Evolutionary conservation across 495 filamentous ascomycete species (phyloP).

Genomic region (Aspergillus steynii): DNA sequence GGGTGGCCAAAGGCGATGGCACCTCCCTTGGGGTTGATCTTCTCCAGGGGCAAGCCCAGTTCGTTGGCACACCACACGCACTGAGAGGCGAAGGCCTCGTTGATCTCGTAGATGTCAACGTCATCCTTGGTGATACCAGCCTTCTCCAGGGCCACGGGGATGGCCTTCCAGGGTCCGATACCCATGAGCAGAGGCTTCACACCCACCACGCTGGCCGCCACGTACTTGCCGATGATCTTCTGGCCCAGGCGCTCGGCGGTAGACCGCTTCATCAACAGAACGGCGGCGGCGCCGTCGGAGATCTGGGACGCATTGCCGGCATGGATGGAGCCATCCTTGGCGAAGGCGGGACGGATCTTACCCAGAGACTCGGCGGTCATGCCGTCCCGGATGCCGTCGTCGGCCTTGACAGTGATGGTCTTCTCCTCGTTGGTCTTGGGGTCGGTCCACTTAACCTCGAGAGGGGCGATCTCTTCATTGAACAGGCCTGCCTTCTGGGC

Average conservation of each 20-base stretch:
- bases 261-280: constrained; percentile 91
- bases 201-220: constrained; percentile 79
- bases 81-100: constrained; percentile 96
- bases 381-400: constrained; percentile 84
- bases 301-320: constrained; percentile 96
- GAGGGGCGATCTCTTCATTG: constrained; percentile 85
- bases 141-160: constrained; percentile 86
- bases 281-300: constrained; percentile 92
- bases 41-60: constrained; percentile 71
- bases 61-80: constrained; percentile 92
- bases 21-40: constrained; percentile 96
- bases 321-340: constrained; percentile 90
- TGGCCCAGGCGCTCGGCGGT: constrained; percentile 88
- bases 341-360: constrained; percentile 91
- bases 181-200: constrained; percentile 95
- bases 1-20: constrained; percentile 99
- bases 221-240: constrained; percentile 86
- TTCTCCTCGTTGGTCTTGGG: constrained; percentile 88
- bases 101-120: constrained; percentile 98
- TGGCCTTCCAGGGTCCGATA: constrained; percentile 92
- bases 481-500: constrained; percentile 90
- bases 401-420: constrained; percentile 77
- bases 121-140: constrained; percentile 85
- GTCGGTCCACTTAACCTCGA: constrained; percentile 81
- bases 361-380: constrained; percentile 82